Percentiles rank a stretch among this genome's conserved stretches.
Evolutionary conservation across 2,329 filamentous ascomycete species (phyloP).

Genomic region (Beauveria rudraprayagi): DNA sequence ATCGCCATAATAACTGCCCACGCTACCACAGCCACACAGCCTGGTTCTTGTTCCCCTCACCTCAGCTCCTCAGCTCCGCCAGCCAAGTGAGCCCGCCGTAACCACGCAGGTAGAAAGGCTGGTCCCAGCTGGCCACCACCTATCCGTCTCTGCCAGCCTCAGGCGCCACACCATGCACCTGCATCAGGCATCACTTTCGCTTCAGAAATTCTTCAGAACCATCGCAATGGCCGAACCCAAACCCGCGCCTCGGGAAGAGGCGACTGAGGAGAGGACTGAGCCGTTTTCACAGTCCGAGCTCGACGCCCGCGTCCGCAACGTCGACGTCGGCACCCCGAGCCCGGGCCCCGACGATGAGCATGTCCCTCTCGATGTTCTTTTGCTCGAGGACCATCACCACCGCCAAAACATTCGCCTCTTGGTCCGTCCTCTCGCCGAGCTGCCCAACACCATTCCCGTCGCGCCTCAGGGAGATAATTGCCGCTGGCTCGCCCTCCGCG

Average conservation of each 20-base stretch:
- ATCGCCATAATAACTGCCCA: neutral
- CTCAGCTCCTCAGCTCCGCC: neutral
- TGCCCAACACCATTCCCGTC: slow-evolving; percentile 45
- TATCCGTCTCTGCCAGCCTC: neutral
- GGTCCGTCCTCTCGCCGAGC: slow-evolving; percentile 44
- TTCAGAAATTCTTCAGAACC: slow-evolving; percentile 12
- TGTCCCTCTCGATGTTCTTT: slow-evolving; percentile 46
- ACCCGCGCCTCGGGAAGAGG: slow-evolving; percentile 28
- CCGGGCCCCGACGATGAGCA: slow-evolving; percentile 30
- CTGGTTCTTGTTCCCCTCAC: neutral
- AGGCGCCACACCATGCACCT: slow-evolving; percentile 17
- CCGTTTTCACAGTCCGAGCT: slow-evolving; percentile 51
- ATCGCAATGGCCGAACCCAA: slow-evolving; percentile 39
- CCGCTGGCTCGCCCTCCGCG: slow-evolving; percentile 48
- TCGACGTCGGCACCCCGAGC: slow-evolving; percentile 34
- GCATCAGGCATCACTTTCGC: slow-evolving; percentile 13
- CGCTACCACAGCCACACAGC: slow-evolving; percentile 1
- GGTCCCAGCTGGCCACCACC: neutral
- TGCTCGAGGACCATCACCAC: slow-evolving; percentile 44
- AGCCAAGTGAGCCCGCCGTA: neutral
- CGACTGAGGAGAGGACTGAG: slow-evolving; percentile 47
- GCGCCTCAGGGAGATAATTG: slow-evolving; percentile 48
- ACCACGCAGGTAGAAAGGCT: neutral
- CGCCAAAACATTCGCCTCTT: slow-evolving; percentile 49
- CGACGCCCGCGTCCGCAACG: slow-evolving; percentile 38